A percentile compares a stretch with the other conserved stretches of the same genome.
Conservation (phyloP, 805 yeast species). For the Candida pseudofarinosa region DNA sequence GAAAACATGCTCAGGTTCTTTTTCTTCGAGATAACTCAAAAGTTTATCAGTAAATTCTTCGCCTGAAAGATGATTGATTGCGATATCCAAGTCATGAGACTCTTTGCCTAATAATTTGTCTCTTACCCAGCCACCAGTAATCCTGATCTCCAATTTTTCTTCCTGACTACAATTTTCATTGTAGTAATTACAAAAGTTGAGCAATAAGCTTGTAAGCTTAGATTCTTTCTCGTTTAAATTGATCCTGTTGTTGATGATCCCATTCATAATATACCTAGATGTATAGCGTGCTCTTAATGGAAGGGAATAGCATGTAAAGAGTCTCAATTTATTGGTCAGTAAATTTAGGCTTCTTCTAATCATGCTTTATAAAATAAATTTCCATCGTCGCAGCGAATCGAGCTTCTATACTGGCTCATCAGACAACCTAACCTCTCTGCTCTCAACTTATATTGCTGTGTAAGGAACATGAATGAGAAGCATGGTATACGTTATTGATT, state of each 20-base stretch:
- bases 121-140: constrained; percentile 98
- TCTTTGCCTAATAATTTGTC: constrained; percentile 81
- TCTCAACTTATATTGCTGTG: no score
- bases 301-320: not conserved
- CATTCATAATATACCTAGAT: constrained; percentile 10
- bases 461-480: no score
- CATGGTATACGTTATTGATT: no score
- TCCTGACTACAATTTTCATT: constrained; percentile 18
- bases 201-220: constrained; percentile 36
- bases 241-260: constrained; percentile 19
- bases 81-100: constrained; percentile 88
- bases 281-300: not conserved
- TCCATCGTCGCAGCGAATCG: no score
- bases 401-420: no score
- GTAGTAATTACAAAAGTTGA: constrained; percentile 37
- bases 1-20: constrained; percentile 24
- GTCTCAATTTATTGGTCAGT: not conserved
- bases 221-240: constrained; percentile 38
- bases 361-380: not conserved
- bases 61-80: constrained; percentile 81
- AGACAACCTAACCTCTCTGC: no score
- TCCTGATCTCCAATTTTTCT: constrained; percentile 51
- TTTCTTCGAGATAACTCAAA: constrained; percentile 40
- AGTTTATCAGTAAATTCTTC: constrained; percentile 75
- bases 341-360: not conserved